Conservation (phyloP, 2,329 filamentous ascomycete species). For the Colletotrichum trifolii region DNA sequence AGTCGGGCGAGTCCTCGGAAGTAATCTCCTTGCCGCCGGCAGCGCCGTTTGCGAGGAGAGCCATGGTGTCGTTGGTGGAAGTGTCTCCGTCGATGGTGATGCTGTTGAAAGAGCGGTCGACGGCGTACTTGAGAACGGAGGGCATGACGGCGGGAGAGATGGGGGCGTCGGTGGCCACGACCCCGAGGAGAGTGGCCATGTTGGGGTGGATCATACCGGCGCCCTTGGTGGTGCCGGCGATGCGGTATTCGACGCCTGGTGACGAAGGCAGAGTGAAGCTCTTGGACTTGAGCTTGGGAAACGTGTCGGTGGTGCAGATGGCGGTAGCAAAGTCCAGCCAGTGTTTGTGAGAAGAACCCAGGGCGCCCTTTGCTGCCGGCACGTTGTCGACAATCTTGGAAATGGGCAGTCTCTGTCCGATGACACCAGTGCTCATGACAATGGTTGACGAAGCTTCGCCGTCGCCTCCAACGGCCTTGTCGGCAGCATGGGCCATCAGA, state of each 20-base stretch:
- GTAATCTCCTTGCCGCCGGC: constrained; percentile 77
- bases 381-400: constrained; percentile 88
- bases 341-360: constrained; percentile 81
- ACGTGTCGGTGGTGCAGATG: constrained; percentile 98
- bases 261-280: constrained; percentile 87
- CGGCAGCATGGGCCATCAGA: constrained; percentile 83
- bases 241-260: constrained; percentile 78
- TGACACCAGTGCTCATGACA: constrained; percentile 98
- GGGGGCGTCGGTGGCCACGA: constrained; percentile 91
- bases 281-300: constrained; percentile 91
- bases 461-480: constrained; percentile 65
- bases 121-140: constrained; percentile 76
- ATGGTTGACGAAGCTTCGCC: constrained; percentile 69
- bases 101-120: constrained; percentile 91
- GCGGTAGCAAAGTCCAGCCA: constrained; percentile 90
- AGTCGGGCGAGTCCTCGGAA: constrained; percentile 68
- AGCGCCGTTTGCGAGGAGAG: constrained; percentile 93
- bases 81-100: constrained; percentile 98
- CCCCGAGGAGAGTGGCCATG: constrained; percentile 94
- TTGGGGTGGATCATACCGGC: constrained; percentile 99
- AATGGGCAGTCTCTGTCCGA: constrained; percentile 93
- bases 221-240: constrained; percentile 97
- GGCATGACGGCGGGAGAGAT: constrained; percentile 76
- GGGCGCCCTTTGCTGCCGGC: constrained; percentile 76
- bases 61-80: constrained; percentile 96